Base-by-base conservation (phyloP, 257 asterid genomes). In the Parsonsia alboflavescens region DNA sequence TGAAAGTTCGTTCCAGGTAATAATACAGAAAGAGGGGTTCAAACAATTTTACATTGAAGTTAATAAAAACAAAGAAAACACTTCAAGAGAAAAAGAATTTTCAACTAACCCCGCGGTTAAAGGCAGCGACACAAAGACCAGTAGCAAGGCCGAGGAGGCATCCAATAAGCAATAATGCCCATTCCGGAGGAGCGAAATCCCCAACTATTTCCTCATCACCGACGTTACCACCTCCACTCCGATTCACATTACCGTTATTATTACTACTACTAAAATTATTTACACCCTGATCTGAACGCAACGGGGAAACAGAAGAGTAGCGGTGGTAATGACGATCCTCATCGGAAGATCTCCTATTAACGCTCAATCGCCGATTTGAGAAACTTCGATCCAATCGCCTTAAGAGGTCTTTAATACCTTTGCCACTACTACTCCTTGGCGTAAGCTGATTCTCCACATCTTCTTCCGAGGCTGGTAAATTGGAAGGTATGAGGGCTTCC, bases 111-210 rank as follows among this genome's bases (percentile, higher is more conserved):
- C 91, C 97, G 4, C 97, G 96, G 76, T 95, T 95, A 84, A 95
- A 95, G 15, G 85, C 89, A 9, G 99, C 98, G 30, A 92, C 99
- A 53, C 94, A 87, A 44, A 95, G 96, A 19, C 99, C 98, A 45
- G 98, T 86, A 59, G 99, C 98, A 41, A 95, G 89, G 39, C 99
- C 99, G 33, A 92, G 96, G 42, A 92, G 89, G 78, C 99, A 95
- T 7, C 98, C 99, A 50, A 95, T 80, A 41, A 95, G 93, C 76
- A 95, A 84, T 85, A 95, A 80, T 22, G 99, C 99, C 98, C 99
- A 95, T 86, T 95, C 98, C 19, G 98, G 98, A 63, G 98, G 98
- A 28, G 98, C 96, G 56, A 96, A 88, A 69, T 90, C 96, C 26
- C 88, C 96, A 13, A 89, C 90, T 45, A 81, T 74, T 79, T 92